phyloP scores from a whole-genome alignment of 1,139 yeast species.

The Meyerozyma carpophila region DNA sequence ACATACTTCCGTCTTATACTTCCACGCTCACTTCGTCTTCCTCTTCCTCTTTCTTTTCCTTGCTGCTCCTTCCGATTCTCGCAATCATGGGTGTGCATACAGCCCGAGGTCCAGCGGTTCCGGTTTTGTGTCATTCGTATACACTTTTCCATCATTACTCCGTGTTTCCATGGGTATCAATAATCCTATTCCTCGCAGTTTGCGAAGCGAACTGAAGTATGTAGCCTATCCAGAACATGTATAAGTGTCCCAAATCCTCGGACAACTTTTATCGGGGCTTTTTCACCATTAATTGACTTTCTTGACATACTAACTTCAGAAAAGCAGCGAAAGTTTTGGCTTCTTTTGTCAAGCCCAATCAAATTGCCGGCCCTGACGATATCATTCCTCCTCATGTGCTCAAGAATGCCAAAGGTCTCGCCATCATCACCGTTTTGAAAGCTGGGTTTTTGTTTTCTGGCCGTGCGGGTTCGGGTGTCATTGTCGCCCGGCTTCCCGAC shows the following conservation, averaged over 20 bases:
- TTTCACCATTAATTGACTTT: not conserved
- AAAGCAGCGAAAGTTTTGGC: constrained; percentile 94
- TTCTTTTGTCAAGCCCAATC: constrained; percentile 93
- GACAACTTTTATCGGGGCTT: too few species aligned
- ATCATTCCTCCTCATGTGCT: constrained; percentile 88
- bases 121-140: not conserved
- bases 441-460: constrained; percentile 97
- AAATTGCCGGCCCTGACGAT: constrained; percentile 81
- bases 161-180: constrained; percentile 48
- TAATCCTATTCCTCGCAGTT: constrained; percentile 91
- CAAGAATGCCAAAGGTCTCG: constrained; percentile 89
- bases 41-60: not conserved
- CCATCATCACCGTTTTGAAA: constrained; percentile 83
- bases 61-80: not conserved
- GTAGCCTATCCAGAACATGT: constrained; percentile 21
- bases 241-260: too few species aligned
- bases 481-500: constrained; percentile 89
- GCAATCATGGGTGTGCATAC: not conserved
- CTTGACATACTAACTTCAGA: constrained; percentile 27
- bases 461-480: constrained; percentile 95
- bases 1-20: too few species aligned
- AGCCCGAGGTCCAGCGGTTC: not conserved
- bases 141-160: not conserved
- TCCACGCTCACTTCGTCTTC: too few species aligned
- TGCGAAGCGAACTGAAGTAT: constrained; percentile 80